Base-by-base conservation (phyloP, 2,329 filamentous ascomycete genomes). In the Aspergillus fructus region DNA sequence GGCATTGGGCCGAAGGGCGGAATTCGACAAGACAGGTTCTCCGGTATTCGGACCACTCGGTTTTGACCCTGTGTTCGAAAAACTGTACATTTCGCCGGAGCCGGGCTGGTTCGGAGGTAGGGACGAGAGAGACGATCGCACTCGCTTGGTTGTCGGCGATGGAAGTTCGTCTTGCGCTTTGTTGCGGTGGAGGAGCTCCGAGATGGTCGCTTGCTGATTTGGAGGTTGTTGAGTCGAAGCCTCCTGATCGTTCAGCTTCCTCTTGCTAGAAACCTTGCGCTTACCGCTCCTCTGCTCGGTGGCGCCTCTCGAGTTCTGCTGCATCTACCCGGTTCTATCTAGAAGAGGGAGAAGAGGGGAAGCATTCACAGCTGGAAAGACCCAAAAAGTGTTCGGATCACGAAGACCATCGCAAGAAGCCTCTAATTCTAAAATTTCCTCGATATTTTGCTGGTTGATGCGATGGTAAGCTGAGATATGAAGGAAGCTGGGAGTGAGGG, bases 31-130 rank as follows among this genome's bases (percentile, higher is more conserved):
- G 59, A 2, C 70, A 64, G 63, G 72, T 66, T 64, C 70, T 67
- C 58, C 70, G 73, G 46, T 80, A 27, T 37, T 48, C 63, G 85
- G 76, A 65, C 80, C 78, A 59, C 81, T 75, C 53, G 74, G 63
- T 15, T 74, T 72, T 41, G 72, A 58, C 42, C 70, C 70, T 64
- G 65, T 74, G 57, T 67, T 75, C 54, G 74, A 70, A 69, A 83
- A 83, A 59, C 73, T 79, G 66, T 84, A 84, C 82, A 85, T 85
- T 62, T 77, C 80, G 59, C 77, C 76, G 70, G 68, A 68, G 57
- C 65, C 72, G 46, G 59, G 60, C 17, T 62, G 49, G 13, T 51
- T 57, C 39, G 58, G 53, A 24, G 64, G 46, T 43, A 61, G 48
- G 19, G 34, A 48, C 21, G 48, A 23, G 37, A 62, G 43, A 56